Base-by-base conservation (phyloP, 2,329 filamentous ascomycete genomes). In the Nemania serpens region DNA sequence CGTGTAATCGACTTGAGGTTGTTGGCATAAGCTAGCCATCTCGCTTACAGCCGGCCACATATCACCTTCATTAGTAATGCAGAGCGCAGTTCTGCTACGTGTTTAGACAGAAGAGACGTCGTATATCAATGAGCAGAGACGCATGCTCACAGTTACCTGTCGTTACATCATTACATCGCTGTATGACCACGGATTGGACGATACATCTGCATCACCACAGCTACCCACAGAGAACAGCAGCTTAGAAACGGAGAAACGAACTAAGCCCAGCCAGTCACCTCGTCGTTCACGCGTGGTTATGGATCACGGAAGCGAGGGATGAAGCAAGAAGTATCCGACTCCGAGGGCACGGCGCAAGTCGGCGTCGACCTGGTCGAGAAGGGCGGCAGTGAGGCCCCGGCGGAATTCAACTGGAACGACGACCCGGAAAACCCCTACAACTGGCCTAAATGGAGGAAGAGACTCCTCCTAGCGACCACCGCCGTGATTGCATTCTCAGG, bases 341-440 rank as follows among this genome's bases (percentile, higher is more conserved):
- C 58, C 3, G 61, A 61, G 4, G 49, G 54, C 22, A 33, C 25
- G 6, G 34, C 55, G 3, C 39, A 45, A 22, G 6, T 20, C 3
- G 33, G 22, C 5, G 43, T 9, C 3, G 5, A n/a, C 45, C 9
- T 12, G 2, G 15, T 25, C 17, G 51, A 60, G 34, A 55, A 60
- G 39, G n/a, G 2, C 5, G 15, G 17, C 10, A 11, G 50, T 13
- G 29, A 48, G n/a, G 36, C 17, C 2, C 7, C 33, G 25, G 41
- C 36, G n/a, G 59, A 62, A n/a, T 60, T 57, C 63, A 60, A 73
- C 55, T 80, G 78, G 77, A 68, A 74, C 1, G 64, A 66, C 0
- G 79, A 81, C 42, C 70, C 74, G 0, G 68, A 75, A n/a, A 84
- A 84, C 59, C 82, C 81, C 0, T 77, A 76, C 62, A 85, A 85